Evolutionary conservation across 2,329 filamentous ascomycete genomes (phyloP).

Genomic region (Colletotrichum filicis): DNA sequence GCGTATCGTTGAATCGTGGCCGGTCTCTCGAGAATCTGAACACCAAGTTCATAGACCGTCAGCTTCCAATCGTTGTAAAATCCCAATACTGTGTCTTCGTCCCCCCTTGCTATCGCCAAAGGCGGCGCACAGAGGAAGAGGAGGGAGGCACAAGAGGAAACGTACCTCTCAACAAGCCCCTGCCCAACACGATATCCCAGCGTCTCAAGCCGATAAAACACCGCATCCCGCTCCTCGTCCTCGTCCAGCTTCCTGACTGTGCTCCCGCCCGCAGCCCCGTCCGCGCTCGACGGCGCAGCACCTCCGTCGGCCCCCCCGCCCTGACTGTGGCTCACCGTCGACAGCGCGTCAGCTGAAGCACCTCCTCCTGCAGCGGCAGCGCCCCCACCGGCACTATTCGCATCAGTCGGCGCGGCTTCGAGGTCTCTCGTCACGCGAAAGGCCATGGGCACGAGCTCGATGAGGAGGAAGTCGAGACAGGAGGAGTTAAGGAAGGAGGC

Average conservation of each 20-base stretch:
- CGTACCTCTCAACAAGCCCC: slow-evolving; percentile 88
- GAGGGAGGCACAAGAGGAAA: slow-evolving; percentile 31
- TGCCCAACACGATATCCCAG: slow-evolving; percentile 93
- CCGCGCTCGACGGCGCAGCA: slow-evolving; percentile 35
- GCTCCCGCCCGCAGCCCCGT: slow-evolving; percentile 31
- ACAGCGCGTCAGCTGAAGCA: slow-evolving; percentile 25
- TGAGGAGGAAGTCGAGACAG: slow-evolving; percentile 92
- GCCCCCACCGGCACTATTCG: not conserved
- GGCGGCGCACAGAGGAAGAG: not conserved
- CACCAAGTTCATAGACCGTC: not conserved
- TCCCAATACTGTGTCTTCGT: not conserved
- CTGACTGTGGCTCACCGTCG: slow-evolving; percentile 19
- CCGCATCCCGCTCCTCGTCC: slow-evolving; percentile 85
- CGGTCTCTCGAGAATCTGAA: slow-evolving; percentile 82
- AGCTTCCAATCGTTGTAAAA: not conserved
- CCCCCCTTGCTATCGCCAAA: not conserved
- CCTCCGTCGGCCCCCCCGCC: slow-evolving; percentile 20
- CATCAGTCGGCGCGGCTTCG: slow-evolving; percentile 57
- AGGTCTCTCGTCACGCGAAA: slow-evolving; percentile 85
- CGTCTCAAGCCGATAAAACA: slow-evolving; percentile 84
- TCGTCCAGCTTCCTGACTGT: slow-evolving; percentile 66
- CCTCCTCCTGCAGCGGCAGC: slow-evolving; percentile 57
- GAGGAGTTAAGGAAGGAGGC: slow-evolving; percentile 84
- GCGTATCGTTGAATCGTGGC: slow-evolving; percentile 88
- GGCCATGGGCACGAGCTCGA: slow-evolving; percentile 95